Evolutionary conservation across 2,329 filamentous ascomycete genomes (phyloP).

Genomic region (Aspergillus brasiliensis): DNA sequence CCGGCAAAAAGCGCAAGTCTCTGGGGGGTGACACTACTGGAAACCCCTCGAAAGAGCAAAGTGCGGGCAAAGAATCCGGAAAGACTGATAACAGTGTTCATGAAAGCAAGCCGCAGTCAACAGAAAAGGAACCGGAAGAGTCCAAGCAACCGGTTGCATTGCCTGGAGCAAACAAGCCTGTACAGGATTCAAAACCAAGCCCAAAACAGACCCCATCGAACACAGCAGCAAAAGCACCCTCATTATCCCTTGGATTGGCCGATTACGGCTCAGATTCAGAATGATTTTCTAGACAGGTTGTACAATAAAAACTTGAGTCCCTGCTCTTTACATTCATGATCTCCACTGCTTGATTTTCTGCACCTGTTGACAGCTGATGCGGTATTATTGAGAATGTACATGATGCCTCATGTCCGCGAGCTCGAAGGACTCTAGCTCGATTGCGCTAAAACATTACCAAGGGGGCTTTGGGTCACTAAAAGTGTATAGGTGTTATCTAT

Average conservation of each 20-base stretch:
- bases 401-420: neutral
- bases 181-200: neutral
- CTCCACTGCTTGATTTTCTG: neutral
- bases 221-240: slow-evolving; percentile 24
- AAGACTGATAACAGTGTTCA: neutral
- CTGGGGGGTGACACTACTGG: slow-evolving; percentile 22
- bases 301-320: neutral
- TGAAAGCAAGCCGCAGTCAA: neutral
- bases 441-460: neutral
- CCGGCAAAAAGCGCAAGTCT: slow-evolving; percentile 49
- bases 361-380: neutral
- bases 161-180: neutral
- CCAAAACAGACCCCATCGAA: neutral
- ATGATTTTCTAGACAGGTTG: slow-evolving; percentile 18
- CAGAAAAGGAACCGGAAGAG: neutral
- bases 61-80: slow-evolving; percentile 8
- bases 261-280: slow-evolving; percentile 47
- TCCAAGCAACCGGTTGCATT: neutral
- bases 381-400: neutral
- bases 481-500: neutral
- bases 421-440: neutral
- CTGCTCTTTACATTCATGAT: neutral
- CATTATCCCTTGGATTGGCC: slow-evolving; percentile 36
- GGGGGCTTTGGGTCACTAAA: neutral
- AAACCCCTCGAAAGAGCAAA: slow-evolving; percentile 12